phyloP scores from a whole-genome alignment of 805 yeast genomes.

The Yarrowia sp. region DNA sequence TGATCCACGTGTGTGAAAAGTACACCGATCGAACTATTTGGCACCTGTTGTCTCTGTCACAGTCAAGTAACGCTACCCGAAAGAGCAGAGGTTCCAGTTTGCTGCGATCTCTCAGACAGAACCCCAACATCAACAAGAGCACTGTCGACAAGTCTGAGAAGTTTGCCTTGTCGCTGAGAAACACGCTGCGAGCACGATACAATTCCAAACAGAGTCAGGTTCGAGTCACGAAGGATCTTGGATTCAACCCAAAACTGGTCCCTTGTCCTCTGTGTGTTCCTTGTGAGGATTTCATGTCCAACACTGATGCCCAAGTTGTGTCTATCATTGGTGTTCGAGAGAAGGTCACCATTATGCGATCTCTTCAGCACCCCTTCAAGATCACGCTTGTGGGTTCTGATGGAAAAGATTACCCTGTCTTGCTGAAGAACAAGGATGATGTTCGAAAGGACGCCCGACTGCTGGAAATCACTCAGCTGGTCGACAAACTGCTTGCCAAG shows the following conservation, averaged over 20 bases:
- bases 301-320: constrained; percentile 44
- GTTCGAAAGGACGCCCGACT: constrained; percentile 93
- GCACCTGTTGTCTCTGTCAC: constrained; percentile 59
- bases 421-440: constrained; percentile 89
- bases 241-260: constrained; percentile 12
- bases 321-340: constrained; percentile 71
- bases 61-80: constrained; percentile 15
- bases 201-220: constrained; percentile 21
- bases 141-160: constrained; percentile 26
- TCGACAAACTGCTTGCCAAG: constrained; percentile 71
- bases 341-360: constrained; percentile 71
- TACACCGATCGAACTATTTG: constrained; percentile 90
- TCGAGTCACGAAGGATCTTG: constrained; percentile 12
- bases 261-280: constrained; percentile 45
- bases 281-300: constrained; percentile 43
- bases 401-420: constrained; percentile 71
- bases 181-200: constrained; percentile 4
- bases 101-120: neutral
- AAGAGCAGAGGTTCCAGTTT: constrained; percentile 7
- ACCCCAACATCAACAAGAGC: constrained; percentile 11
- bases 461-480: constrained; percentile 87
- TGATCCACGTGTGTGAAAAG: constrained; percentile 61
- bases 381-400: constrained; percentile 79
- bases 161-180: constrained; percentile 26
- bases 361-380: constrained; percentile 87